phyloP scores from a whole-genome alignment of 352 stramenopile species.

The Phytophthora brassicae region DNA sequence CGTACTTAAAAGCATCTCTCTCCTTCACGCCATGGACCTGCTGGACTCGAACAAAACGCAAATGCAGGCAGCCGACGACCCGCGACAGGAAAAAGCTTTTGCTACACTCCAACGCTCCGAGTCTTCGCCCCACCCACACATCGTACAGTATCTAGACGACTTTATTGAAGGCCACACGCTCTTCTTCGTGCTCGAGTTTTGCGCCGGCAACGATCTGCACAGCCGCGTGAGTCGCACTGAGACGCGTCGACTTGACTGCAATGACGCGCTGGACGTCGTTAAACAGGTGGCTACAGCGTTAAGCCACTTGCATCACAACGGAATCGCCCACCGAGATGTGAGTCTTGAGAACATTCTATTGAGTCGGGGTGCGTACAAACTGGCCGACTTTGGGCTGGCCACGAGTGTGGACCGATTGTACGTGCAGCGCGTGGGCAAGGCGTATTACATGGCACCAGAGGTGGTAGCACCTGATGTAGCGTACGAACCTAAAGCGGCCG shows the following conservation, averaged over 20 bases:
- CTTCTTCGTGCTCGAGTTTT: conserved; percentile 55
- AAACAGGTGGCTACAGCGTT: conserved; percentile 24
- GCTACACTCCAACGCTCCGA: conserved; percentile 27
- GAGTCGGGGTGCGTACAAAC: conserved; percentile 31
- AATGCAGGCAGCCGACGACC: conserved; percentile 39
- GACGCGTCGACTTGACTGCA: conserved; percentile 13
- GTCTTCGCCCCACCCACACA: conserved; percentile 34
- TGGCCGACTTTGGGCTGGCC: conserved; percentile 53
- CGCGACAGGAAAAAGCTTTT: conserved; percentile 46
- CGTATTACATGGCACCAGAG: conserved; percentile 96
- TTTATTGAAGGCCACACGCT: conserved; percentile 45
- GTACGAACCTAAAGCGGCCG: conserved; percentile 1
- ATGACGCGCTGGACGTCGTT: conserved; percentile 30
- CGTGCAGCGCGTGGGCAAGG: conserved; percentile 57
- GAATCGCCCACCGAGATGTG: conserved; percentile 41
- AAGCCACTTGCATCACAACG: conserved; percentile 26
- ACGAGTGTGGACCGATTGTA: conserved; percentile 15
- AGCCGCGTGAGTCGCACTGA: conserved; percentile 19
- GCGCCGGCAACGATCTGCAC: conserved; percentile 37
- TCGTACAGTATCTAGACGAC: conserved; percentile 49
- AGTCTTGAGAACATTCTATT: conserved; percentile 49
- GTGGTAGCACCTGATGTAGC: conserved; percentile 42
- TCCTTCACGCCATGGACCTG: conserved; percentile 38
- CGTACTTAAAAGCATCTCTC: conserved; percentile 52
- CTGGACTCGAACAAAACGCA: conserved; percentile 19